Evolutionary conservation across 2,329 filamentous ascomycete species (phyloP).

Genomic region (Hyphodiscus sp.): DNA sequence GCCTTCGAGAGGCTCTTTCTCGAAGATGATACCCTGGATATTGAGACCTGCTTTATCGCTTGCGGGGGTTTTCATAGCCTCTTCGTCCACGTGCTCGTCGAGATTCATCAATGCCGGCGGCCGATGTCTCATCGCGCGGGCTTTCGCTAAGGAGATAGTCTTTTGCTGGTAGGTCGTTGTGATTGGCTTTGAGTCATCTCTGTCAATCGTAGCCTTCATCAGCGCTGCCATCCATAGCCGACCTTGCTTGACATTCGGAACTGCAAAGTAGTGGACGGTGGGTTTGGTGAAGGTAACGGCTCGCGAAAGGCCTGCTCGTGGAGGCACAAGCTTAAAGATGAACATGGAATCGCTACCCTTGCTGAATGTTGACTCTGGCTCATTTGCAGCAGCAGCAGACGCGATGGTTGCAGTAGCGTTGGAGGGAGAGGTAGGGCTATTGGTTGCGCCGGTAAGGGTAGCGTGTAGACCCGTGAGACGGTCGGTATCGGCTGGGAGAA

Average conservation of each 20-base stretch:
- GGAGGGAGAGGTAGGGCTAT: constrained; percentile 47
- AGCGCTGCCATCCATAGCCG: constrained; percentile 96
- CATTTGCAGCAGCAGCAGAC: constrained; percentile 35
- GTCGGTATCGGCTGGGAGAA: constrained; percentile 91
- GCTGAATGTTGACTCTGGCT: constrained; percentile 30
- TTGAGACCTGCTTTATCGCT: constrained; percentile 28
- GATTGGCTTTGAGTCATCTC: constrained; percentile 72
- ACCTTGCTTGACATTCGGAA: constrained; percentile 81
- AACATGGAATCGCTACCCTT: constrained; percentile 63
- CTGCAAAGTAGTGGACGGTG: constrained; percentile 94
- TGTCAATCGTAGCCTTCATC: constrained; percentile 98
- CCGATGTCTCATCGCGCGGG: constrained; percentile 77
- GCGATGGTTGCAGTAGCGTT: constrained; percentile 41
- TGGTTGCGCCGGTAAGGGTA: constrained; percentile 80
- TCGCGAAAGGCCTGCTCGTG: constrained; percentile 76
- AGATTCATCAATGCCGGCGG: constrained; percentile 81
- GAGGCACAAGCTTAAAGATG: constrained; percentile 96
- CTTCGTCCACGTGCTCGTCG: constrained; percentile 38
- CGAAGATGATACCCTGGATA: constrained; percentile 29
- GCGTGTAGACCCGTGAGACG: constrained; percentile 86
- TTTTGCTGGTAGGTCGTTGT: constrained; percentile 95
- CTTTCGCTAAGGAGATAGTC: constrained; percentile 88
- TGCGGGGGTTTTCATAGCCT: constrained; percentile 24
- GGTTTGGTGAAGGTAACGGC: constrained; percentile 98
- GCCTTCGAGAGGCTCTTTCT: constrained; percentile 25